Evolutionary conservation across 805 yeast species (phyloP).

Genomic region (Starmerella kuoi): DNA sequence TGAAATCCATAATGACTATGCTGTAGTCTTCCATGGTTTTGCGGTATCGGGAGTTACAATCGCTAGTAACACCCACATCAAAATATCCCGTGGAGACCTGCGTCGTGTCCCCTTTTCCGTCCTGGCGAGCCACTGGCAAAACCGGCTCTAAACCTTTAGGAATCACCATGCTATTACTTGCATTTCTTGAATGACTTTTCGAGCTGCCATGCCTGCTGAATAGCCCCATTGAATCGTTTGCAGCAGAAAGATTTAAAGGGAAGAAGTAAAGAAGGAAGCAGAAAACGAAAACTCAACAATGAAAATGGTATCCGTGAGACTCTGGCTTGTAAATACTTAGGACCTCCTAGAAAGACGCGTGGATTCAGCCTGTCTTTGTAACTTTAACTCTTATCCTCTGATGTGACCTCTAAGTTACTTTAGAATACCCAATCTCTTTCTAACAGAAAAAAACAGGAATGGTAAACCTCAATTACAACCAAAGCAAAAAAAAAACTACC

Average conservation of each 20-base stretch:
- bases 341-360: no score
- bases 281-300: no score
- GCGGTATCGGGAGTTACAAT: slow-evolving; percentile 66
- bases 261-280: not conserved
- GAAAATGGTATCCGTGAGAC: no score
- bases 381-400: no score
- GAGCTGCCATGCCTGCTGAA: slow-evolving; percentile 1
- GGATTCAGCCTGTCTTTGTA: no score
- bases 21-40: slow-evolving; percentile 95
- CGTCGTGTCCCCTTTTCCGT: slow-evolving; percentile 10
- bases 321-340: no score
- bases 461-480: no score
- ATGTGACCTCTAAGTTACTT: no score
- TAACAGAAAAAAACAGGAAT: no score
- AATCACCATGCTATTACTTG: not conserved
- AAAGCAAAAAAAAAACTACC: no score
- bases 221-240: slow-evolving; percentile 4
- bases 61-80: slow-evolving; percentile 84
- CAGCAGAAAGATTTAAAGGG: not conserved
- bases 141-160: slow-evolving; percentile 12
- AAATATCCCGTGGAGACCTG: slow-evolving; percentile 33
- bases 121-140: slow-evolving; percentile 6
- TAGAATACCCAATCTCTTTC: no score
- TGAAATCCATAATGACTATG: slow-evolving; percentile 81
- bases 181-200: not conserved